Percentiles rank a stretch among this genome's conserved stretches.
These are phyloP conservation scores for Fusarium devonianum DNA, from an alignment of 2,329 filamentous ascomycete genomes.

Conservation along the genomic window DNA sequence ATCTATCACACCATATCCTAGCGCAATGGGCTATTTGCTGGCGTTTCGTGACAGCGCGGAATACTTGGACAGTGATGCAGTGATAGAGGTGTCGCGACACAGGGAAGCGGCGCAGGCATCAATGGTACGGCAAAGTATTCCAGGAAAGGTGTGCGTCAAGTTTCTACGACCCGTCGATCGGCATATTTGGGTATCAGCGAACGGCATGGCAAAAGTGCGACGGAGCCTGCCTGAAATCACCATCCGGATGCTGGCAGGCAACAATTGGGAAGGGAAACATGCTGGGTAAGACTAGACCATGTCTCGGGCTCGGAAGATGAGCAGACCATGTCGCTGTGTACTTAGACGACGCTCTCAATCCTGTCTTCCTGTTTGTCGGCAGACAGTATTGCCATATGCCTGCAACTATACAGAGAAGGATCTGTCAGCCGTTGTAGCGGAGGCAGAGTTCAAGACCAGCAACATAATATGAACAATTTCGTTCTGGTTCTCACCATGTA, in stretches of 20 bases:
- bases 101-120: conserved; percentile 77
- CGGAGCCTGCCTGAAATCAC: conserved; percentile 66
- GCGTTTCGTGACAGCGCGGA: too few relatives aligned
- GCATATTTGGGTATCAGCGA: conserved; percentile 68
- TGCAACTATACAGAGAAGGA: too few relatives aligned
- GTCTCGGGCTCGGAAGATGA: conserved; percentile 72
- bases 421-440: too few relatives aligned
- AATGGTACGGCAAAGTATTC: conserved; percentile 72
- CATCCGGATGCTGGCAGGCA: conserved; percentile 70
- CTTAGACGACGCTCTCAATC: too few relatives aligned
- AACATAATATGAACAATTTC: conserved; percentile 72
- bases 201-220: conserved; percentile 66
- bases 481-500: conserved; percentile 70
- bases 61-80: conserved; percentile 73
- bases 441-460: conserved; percentile 72
- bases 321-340: too few relatives aligned
- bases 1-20: too few relatives aligned
- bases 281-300: conserved; percentile 67
- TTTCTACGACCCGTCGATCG: conserved; percentile 51
- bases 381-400: too few relatives aligned
- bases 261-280: conserved; percentile 70
- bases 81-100: conserved; percentile 82
- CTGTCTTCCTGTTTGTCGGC: too few relatives aligned
- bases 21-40: too few relatives aligned
- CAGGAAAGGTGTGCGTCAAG: conserved; percentile 77